Evolutionary conservation across 441 rosid genomes (phyloP).

Genomic region (Pelargonium myrrhifolium): DNA sequence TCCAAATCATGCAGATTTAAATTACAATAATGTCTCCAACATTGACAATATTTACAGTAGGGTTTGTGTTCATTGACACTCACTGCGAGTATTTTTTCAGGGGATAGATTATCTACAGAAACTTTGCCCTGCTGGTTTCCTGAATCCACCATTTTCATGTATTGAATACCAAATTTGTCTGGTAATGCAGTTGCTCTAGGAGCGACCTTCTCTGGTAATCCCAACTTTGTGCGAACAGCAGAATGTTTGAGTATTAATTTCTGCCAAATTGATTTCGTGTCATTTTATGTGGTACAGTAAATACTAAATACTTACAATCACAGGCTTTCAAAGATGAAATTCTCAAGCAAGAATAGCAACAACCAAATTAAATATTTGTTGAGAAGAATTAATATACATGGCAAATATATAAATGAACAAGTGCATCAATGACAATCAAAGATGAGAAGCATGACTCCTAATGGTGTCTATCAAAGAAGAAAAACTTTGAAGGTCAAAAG

Average conservation of each 20-base stretch:
- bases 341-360: too few relatives aligned
- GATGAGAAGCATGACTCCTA: too few relatives aligned
- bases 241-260: constrained; percentile 64
- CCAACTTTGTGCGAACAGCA: constrained; percentile 47
- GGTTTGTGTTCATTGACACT: constrained; percentile 26
- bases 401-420: too few relatives aligned
- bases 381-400: too few relatives aligned
- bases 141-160: constrained; percentile 26
- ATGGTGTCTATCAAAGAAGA: too few relatives aligned
- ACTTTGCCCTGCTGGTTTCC: constrained; percentile 24
- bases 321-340: not conserved
- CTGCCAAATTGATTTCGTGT: constrained; percentile 39
- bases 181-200: constrained; percentile 7
- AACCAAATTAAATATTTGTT: too few relatives aligned
- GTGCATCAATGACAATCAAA: too few relatives aligned
- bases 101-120: constrained; percentile 39
- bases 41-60: constrained; percentile 13
- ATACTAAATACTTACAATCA: not conserved
- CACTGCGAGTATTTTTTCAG: constrained; percentile 62
- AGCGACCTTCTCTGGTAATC: constrained; percentile 35
- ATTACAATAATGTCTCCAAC: constrained; percentile 5
- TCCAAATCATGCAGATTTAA: constrained; percentile 20
- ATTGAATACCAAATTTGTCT: constrained; percentile 27
- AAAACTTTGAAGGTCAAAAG: not conserved
- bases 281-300: not conserved